Evolutionary conservation across 768 basidiomycete genomes (phyloP).

Genomic region (Kockovaella imperatae): DNA sequence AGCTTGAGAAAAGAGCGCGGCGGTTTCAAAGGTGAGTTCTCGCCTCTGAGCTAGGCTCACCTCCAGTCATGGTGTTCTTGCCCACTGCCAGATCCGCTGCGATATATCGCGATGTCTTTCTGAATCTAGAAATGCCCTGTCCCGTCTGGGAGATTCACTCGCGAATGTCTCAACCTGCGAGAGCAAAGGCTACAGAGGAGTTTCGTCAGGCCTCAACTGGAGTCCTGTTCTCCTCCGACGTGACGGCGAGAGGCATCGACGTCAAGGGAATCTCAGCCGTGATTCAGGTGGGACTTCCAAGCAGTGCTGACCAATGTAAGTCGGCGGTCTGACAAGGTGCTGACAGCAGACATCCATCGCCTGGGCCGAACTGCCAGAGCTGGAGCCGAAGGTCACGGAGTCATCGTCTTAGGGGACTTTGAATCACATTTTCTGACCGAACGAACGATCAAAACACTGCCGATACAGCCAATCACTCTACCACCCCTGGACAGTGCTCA

Average conservation of each 20-base stretch:
- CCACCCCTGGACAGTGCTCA: constrained; percentile 3
- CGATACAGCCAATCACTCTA: constrained; percentile 45
- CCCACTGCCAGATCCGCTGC: constrained; percentile 59
- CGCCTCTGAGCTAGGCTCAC: constrained; percentile 1
- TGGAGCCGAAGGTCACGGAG: constrained; percentile 49
- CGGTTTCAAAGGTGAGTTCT: constrained; percentile 31
- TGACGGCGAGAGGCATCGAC: constrained; percentile 58
- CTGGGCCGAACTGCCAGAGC: constrained; percentile 49
- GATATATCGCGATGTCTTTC: constrained; percentile 46
- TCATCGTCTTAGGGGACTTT: constrained; percentile 53
- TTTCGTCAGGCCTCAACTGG: constrained; percentile 51
- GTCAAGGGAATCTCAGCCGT: constrained; percentile 60
- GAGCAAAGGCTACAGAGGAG: constrained; percentile 51
- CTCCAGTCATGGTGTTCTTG: constrained; percentile 54
- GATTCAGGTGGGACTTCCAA: constrained; percentile 50
- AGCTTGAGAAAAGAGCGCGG: constrained; percentile 1
- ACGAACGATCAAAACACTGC: constrained; percentile 47
- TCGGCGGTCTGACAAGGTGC: background rate
- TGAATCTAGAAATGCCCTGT: constrained; percentile 5
- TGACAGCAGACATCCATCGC: constrained; percentile 45
- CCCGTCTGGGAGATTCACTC: constrained; percentile 56
- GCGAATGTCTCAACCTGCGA: constrained; percentile 51
- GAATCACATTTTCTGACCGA: constrained; percentile 52
- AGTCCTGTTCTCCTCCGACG: constrained; percentile 47
- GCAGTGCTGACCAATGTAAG: constrained; percentile 44